Evolutionary conservation across 2,329 filamentous ascomycete species (phyloP).

Genomic region (Aspergillus oerlinghausenensis): DNA sequence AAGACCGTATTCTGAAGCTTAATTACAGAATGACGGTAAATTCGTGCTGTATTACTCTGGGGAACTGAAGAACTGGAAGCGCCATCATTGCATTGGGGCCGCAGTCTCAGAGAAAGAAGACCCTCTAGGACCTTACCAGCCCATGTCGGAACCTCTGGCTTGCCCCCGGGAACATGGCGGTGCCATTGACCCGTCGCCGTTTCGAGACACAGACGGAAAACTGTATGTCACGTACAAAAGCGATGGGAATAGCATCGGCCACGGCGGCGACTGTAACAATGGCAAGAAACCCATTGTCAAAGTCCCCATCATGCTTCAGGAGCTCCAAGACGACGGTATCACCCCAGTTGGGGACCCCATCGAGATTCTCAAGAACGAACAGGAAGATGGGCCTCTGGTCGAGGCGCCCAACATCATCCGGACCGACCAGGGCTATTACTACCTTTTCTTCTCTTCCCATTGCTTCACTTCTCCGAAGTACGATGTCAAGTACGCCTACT

Average conservation of each 20-base stretch:
- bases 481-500: conserved; percentile 55
- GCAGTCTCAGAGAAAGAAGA: conserved; percentile 38
- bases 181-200: conserved; percentile 59
- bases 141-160: conserved; percentile 44
- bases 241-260: conserved; percentile 54
- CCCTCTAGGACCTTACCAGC: conserved; percentile 43
- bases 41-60: conserved; percentile 59
- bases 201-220: conserved; percentile 49
- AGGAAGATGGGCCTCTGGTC: conserved; percentile 56
- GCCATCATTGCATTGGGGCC: conserved; percentile 54
- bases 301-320: conserved; percentile 36
- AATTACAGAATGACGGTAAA: conserved; percentile 34
- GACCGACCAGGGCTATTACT: conserved; percentile 42
- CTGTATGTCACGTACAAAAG: conserved; percentile 61
- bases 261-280: conserved; percentile 42
- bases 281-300: conserved; percentile 31
- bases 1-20: background rate
- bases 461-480: conserved; percentile 53
- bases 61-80: conserved; percentile 33
- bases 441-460: conserved; percentile 59
- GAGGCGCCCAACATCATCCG: conserved; percentile 54
- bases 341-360: conserved; percentile 47
- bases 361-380: conserved; percentile 58
- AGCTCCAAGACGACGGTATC: conserved; percentile 43
- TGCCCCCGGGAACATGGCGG: conserved; percentile 53